Evolutionary conservation across 176 grass and related monocot genomes (phyloP).

Genomic region (Oryza punctata): DNA sequence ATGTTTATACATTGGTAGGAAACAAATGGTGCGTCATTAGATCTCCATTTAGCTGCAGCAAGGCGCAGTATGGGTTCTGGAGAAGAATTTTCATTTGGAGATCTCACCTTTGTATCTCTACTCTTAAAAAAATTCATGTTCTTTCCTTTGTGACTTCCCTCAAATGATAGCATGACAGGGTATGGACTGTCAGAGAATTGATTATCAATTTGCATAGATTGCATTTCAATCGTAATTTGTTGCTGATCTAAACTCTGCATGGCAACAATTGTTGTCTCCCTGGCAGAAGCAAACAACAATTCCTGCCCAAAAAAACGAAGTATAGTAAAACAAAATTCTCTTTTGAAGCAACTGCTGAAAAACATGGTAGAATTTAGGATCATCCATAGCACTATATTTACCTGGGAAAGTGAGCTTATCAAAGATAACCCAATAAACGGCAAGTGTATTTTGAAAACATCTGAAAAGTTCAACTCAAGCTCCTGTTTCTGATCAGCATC

Average conservation of each 20-base stretch:
- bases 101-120: constrained; percentile 67
- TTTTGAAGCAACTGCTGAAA: neutral
- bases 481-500: constrained; percentile 76
- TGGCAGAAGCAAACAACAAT: constrained; percentile 89
- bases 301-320: constrained; percentile 58
- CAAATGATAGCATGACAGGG: constrained; percentile 88
- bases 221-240: constrained; percentile 64
- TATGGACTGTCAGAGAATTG: constrained; percentile 82
- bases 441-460: constrained; percentile 76
- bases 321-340: constrained; percentile 34
- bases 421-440: constrained; percentile 89
- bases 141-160: constrained; percentile 65
- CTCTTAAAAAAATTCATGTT: constrained; percentile 64
- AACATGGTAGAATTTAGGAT: neutral
- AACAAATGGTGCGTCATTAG: constrained; percentile 71
- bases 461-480: constrained; percentile 58
- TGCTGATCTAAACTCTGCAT: constrained; percentile 95
- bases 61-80: constrained; percentile 61
- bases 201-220: constrained; percentile 97
- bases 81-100: constrained; percentile 50
- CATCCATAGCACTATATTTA: constrained; percentile 34
- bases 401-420: constrained; percentile 92
- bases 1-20: constrained; percentile 85
- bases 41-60: constrained; percentile 82
- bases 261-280: constrained; percentile 70